A percentile compares a stretch with the other conserved stretches of the same genome.
Evolutionary conservation across 2,329 filamentous ascomycete species (phyloP).

Genomic region (Venturia asperata): DNA sequence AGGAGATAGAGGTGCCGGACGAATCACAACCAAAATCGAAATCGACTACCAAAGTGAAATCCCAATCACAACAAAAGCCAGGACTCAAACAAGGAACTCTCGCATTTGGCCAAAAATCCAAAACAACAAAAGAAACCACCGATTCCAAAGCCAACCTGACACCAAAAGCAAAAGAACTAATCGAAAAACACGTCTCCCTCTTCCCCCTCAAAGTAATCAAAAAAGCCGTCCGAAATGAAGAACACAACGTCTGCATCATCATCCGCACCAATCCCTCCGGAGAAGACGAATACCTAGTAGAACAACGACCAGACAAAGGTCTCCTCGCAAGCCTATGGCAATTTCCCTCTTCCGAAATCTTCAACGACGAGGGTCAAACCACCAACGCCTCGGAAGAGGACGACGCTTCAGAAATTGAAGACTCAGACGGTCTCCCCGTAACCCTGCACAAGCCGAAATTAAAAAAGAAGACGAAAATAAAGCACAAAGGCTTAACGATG

Average conservation of each 20-base stretch:
- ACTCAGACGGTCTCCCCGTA: not conserved
- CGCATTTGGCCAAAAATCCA: conserved; percentile 1
- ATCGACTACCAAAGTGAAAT: not conserved
- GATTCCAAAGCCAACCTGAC: not conserved
- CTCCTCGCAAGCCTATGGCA: conserved; percentile 26
- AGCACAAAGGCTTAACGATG: not conserved
- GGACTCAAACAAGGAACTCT: conserved; percentile 7
- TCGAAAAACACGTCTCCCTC: conserved; percentile 21
- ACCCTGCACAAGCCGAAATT: not conserved
- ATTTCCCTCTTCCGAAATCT: conserved; percentile 28
- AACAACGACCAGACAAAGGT: conserved; percentile 31
- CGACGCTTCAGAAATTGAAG: conserved; percentile 22
- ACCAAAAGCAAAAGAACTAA: not conserved
- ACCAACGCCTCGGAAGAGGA: conserved; percentile 20
- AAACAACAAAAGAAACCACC: not conserved
- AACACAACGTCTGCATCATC: conserved; percentile 30
- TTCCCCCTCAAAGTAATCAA: conserved; percentile 32
- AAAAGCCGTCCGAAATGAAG: conserved; percentile 31
- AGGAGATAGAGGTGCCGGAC: not conserved
- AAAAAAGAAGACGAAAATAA: not conserved
- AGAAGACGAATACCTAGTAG: conserved; percentile 28
- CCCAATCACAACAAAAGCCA: not conserved
- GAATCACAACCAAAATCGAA: not conserved
- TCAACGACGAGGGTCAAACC: conserved; percentile 25
- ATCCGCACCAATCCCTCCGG: conserved; percentile 21